Base-by-base conservation (phyloP, 805 yeast genomes). In the Starmerella cellae region DNA sequence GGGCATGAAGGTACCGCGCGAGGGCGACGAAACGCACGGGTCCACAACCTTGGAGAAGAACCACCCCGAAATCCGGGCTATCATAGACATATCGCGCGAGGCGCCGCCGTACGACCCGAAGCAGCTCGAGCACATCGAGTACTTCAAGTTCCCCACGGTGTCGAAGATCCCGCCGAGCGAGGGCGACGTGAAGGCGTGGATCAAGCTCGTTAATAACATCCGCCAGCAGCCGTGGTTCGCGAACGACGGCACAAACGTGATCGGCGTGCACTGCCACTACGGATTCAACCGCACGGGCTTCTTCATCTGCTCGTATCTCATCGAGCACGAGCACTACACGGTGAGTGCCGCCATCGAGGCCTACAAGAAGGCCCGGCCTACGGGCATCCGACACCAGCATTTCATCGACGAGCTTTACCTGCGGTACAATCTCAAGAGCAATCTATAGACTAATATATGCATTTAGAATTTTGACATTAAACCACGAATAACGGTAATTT, bases 221-320 rank as follows among this genome's bases (percentile, higher is more conserved):
- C 75, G 74, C 36, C 66, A 74, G 17, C 53, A 71, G 22, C 45
- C 46, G 4, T 29, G 32, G 32, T 29, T 29, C 16, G 8, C 13
- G 8, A 50, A 43, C 18, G 42, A 51, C 3, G 46, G 29, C 18
- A 54, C 51, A 16, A 72, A 72, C 4, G 59, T 66, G 21, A 61
- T 78, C 5, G 83, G 71, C 0, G 79, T 81, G 6, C 91, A 81
- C 58, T 80, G 91, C 55, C 91, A 80, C 57, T 80, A 80, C 55
- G 91, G 88, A 5, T 82, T 79, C 60, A 80, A 80, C 57, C 63
- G 88, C 43, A 80, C 88, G 0, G 88, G 91, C 2, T 80, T 74
- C 52, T 65, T 81, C 39, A 73, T 80, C 17, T 76, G 82, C 55
- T 73, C 81, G 53, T 81, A 75, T 55, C 61, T 80, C 53, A 67